phyloP scores from a whole-genome alignment of 2,329 filamentous ascomycete species.

The Pseudogymnoascus sp. region DNA sequence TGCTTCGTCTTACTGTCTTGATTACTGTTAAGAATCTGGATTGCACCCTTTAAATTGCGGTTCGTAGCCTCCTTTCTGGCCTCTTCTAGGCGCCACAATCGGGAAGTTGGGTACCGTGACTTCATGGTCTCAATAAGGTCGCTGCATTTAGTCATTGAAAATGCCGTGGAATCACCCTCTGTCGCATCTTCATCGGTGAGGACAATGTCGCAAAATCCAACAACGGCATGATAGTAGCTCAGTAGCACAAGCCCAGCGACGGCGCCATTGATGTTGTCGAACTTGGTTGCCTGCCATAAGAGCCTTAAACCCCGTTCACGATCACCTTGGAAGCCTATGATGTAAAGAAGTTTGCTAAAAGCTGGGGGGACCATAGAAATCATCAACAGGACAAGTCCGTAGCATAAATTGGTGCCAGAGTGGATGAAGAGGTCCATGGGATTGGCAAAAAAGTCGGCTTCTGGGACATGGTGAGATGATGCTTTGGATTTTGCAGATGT shows the following conservation, averaged over 20 bases:
- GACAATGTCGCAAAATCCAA: conserved; percentile 83
- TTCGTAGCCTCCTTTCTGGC: conserved; percentile 66
- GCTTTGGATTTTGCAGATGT: conserved; percentile 20
- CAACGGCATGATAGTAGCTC: conserved; percentile 79
- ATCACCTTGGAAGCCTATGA: conserved; percentile 88
- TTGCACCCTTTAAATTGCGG: conserved; percentile 57
- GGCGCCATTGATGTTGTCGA: conserved; percentile 85
- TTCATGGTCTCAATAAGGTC: conserved; percentile 68
- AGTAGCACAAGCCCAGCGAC: conserved; percentile 76
- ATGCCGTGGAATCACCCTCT: conserved; percentile 54
- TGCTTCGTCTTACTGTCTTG: conserved; percentile 73
- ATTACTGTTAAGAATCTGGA: conserved; percentile 55
- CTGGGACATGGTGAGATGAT: conserved; percentile 41
- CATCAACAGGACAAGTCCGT: conserved; percentile 75
- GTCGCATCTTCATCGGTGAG: conserved; percentile 51
- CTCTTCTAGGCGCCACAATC: conserved; percentile 84
- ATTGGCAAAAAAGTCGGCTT: conserved; percentile 60
- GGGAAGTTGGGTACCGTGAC: conserved; percentile 67
- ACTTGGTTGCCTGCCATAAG: conserved; percentile 84
- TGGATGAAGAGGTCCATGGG: conserved; percentile 83
- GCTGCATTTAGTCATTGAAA: conserved; percentile 62
- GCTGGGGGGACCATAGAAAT: conserved; percentile 91
- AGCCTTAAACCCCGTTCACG: conserved; percentile 72
- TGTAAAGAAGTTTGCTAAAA: conserved; percentile 76
- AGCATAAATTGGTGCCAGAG: conserved; percentile 82